Conservation (phyloP, 371 early-diverging fungal genomes). For the Lichtheimia ornata region DNA sequence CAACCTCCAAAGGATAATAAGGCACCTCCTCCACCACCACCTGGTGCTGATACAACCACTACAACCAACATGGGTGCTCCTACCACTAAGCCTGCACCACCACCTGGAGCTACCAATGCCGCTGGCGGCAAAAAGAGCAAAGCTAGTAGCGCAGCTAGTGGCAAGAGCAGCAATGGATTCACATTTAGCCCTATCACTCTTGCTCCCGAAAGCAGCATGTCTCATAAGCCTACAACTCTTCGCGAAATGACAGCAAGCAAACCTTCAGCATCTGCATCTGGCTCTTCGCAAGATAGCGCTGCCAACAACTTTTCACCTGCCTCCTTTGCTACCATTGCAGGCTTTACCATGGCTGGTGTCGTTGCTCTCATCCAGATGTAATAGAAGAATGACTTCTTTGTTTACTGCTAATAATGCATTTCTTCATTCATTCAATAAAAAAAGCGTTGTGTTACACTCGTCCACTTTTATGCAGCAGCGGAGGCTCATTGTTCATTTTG, state of each 20-base stretch:
- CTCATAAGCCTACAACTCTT: constrained; percentile 9
- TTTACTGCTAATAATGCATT: too few relatives aligned
- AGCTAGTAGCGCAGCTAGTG: background rate
- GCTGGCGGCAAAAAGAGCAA: constrained; percentile 1
- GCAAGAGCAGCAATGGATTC: constrained; percentile 15
- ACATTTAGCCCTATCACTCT: constrained; percentile 34
- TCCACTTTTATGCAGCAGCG: too few relatives aligned
- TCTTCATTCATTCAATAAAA: too few relatives aligned
- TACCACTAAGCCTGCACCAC: constrained; percentile 2
- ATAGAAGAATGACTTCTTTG: background rate
- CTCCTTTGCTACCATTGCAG: constrained; percentile 10
- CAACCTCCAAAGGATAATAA: too few relatives aligned
- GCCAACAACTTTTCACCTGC: background rate
- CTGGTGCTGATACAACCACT: too few relatives aligned
- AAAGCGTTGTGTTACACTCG: too few relatives aligned
- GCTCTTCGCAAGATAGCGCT: background rate
- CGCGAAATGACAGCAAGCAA: constrained; percentile 17
- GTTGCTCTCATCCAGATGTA: constrained; percentile 8
- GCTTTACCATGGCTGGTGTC: constrained; percentile 8
- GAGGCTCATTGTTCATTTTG: too few relatives aligned
- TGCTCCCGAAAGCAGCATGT: constrained; percentile 33
- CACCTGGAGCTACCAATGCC: background rate
- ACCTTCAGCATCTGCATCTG: constrained; percentile 1
- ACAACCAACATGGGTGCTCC: too few relatives aligned
- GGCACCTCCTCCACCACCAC: too few relatives aligned